phyloP scores from a whole-genome alignment of 306 rosid genomes.

The Comarum palustre region DNA sequence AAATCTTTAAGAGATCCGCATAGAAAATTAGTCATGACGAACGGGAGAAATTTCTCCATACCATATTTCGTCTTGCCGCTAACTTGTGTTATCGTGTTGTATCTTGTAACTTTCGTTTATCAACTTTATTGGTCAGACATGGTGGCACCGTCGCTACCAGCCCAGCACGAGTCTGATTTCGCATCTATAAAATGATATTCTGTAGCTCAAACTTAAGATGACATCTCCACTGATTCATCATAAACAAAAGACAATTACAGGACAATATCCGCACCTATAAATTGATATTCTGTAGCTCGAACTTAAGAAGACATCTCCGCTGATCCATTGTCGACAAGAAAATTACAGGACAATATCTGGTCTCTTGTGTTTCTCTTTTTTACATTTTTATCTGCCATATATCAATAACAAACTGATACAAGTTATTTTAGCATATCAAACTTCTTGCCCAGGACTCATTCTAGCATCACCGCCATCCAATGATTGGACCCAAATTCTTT shows the following conservation, averaged over 20 bases:
- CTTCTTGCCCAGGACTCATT: constrained; percentile 69
- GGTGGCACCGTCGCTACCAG: no score
- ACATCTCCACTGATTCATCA: not conserved
- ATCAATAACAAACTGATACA: not conserved
- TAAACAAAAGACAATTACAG: not conserved
- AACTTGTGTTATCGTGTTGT: no score
- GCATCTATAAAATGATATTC: no score
- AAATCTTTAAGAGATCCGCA: no score
- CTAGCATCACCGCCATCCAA: constrained; percentile 69
- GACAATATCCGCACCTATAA: not conserved
- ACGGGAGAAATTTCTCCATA: no score
- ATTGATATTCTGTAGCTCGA: not conserved
- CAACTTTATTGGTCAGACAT: no score
- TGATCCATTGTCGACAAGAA: not conserved
- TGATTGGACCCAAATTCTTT: constrained; percentile 68
- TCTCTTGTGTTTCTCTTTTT: not conserved
- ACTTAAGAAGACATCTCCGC: not conserved
- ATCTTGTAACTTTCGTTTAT: no score
- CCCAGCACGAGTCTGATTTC: no score
- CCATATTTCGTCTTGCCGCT: no score
- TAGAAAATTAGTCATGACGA: no score
- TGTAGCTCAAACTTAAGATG: not conserved
- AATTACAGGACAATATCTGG: not conserved
- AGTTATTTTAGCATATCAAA: constrained; percentile 25
- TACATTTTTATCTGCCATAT: constrained; percentile 12